These are phyloP conservation scores for Acacia crassicarpa DNA, from an alignment of 306 rosid genomes.

Conservation along the genomic window DNA sequence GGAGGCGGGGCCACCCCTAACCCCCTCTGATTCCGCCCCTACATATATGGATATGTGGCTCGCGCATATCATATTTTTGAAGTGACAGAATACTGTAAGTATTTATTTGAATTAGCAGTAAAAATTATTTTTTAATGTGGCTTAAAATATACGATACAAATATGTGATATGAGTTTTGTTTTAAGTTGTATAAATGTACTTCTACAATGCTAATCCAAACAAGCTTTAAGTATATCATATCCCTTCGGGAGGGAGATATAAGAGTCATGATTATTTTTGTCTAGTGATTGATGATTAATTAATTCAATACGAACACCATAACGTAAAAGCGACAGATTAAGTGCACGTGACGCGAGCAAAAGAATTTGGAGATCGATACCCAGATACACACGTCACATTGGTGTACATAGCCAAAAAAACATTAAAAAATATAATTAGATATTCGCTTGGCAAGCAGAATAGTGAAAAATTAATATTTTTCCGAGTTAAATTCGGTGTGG, in stretches of 20 bases:
- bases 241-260: neutral
- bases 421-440: neutral
- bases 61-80: neutral
- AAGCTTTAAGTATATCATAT: neutral
- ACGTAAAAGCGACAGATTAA: conserved; percentile 1
- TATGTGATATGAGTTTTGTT: too few species aligned
- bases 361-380: neutral
- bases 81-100: neutral
- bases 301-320: neutral
- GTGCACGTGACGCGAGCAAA: conserved; percentile 39
- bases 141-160: too few species aligned
- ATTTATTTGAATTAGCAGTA: too few species aligned
- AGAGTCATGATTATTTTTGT: conserved; percentile 17
- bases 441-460: neutral
- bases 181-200: too few species aligned
- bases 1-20: too few species aligned
- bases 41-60: neutral
- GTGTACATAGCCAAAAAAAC: neutral
- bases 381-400: conserved; percentile 19
- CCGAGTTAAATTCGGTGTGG: conserved; percentile 5
- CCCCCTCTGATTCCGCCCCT: too few species aligned
- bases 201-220: too few species aligned
- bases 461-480: neutral
- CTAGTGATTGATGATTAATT: conserved; percentile 13
- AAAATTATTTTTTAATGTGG: too few species aligned